phyloP scores from a whole-genome alignment of 2,329 filamentous ascomycete species.

The Cercospora sp. region DNA sequence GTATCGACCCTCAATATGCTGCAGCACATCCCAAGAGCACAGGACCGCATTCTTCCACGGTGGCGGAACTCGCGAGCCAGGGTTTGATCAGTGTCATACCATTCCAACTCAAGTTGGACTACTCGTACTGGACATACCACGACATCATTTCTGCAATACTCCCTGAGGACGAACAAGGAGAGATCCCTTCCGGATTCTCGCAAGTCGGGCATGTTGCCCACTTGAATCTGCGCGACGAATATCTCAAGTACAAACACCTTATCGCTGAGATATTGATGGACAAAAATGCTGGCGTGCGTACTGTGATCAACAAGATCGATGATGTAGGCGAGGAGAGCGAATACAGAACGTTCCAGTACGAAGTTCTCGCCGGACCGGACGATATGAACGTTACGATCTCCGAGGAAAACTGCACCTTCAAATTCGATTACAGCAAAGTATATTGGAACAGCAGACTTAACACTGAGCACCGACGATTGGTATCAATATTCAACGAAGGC shows the following conservation, averaged over 20 bases:
- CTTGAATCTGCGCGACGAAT: slow-evolving; percentile 81
- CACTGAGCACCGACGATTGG: slow-evolving; percentile 80
- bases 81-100: slow-evolving; percentile 71
- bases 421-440: slow-evolving; percentile 91
- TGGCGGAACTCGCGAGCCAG: slow-evolving; percentile 67
- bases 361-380: slow-evolving; percentile 78
- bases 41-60: slow-evolving; percentile 71
- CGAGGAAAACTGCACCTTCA: slow-evolving; percentile 82
- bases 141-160: slow-evolving; percentile 82
- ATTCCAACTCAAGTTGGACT: slow-evolving; percentile 74
- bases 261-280: slow-evolving; percentile 85
- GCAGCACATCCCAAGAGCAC: neutral
- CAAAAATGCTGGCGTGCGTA: slow-evolving; percentile 79
- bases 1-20: slow-evolving; percentile 28
- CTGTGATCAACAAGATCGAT: slow-evolving; percentile 94
- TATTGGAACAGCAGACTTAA: slow-evolving; percentile 97
- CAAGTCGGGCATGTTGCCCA: slow-evolving; percentile 90
- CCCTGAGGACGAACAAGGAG: slow-evolving; percentile 74
- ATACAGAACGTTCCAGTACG: slow-evolving; percentile 90
- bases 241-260: slow-evolving; percentile 79
- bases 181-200: slow-evolving; percentile 83
- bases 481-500: slow-evolving; percentile 73
- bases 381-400: slow-evolving; percentile 80
- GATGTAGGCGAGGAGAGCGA: slow-evolving; percentile 81
- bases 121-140: slow-evolving; percentile 82